These are phyloP conservation scores for Pholiota adiposa DNA, from an alignment of 1,284 basidiomycete genomes.

Conservation along the genomic window DNA sequence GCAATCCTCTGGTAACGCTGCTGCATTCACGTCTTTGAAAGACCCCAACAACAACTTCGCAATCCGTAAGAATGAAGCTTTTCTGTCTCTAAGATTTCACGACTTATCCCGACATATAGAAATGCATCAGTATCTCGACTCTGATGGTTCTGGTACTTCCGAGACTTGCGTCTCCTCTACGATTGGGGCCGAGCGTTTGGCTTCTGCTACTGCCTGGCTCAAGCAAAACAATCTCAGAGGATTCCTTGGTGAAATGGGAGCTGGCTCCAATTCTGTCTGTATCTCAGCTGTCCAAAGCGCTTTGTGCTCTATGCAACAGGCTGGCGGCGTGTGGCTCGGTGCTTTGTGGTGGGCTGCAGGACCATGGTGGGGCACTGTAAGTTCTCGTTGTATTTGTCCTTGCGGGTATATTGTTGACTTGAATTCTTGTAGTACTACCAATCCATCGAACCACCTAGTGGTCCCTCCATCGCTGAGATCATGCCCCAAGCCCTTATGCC, in stretches of 20 bases:
- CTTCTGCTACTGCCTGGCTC: slow-evolving; percentile 61
- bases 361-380: slow-evolving; percentile 63
- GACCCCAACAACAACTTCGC: slow-evolving; percentile 68
- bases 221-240: slow-evolving; percentile 62
- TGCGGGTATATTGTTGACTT: slow-evolving; percentile 4
- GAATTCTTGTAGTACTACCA: slow-evolving; percentile 52
- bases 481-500: slow-evolving; percentile 61
- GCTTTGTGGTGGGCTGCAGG: slow-evolving; percentile 64
- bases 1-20: slow-evolving; percentile 60
- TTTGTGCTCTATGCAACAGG: slow-evolving; percentile 60
- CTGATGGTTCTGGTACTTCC: slow-evolving; percentile 63
- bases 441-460: slow-evolving; percentile 66
- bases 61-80: slow-evolving; percentile 43
- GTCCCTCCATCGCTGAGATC: slow-evolving; percentile 52
- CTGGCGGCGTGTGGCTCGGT: slow-evolving; percentile 63
- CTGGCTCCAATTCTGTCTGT: slow-evolving; percentile 55
- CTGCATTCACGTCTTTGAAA: slow-evolving; percentile 52
- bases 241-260: slow-evolving; percentile 67
- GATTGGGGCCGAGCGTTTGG: slow-evolving; percentile 60
- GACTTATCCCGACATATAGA: slow-evolving; percentile 34
- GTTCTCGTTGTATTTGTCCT: slow-evolving; percentile 30
- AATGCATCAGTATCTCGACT: slow-evolving; percentile 76
- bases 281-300: slow-evolving; percentile 59
- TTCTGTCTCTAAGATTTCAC: background rate
- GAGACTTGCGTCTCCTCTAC: slow-evolving; percentile 59